Percentiles rank a stretch among this genome's conserved stretches.
phyloP scores from a whole-genome alignment of 192 early-diverging fungal genomes.

The Bifiguratus adelaidae region DNA sequence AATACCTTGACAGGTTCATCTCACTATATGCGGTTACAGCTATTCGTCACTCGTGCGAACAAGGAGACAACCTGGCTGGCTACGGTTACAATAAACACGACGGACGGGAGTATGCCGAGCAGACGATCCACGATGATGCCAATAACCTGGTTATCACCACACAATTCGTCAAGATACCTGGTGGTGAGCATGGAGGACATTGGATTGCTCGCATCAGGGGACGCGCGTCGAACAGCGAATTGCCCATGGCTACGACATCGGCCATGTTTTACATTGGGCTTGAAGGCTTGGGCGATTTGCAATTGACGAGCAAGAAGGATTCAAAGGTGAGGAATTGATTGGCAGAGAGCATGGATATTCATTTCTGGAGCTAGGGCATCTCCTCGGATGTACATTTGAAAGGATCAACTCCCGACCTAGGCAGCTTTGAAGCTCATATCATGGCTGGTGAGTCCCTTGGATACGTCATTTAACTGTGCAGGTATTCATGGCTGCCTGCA shows the following conservation, averaged over 20 bases:
- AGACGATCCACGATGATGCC: conserved; percentile 53
- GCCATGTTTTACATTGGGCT: conserved; percentile 72
- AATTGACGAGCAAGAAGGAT: conserved; percentile 22
- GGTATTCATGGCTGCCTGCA: background rate
- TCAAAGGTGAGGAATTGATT: conserved; percentile 3
- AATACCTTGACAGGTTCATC: background rate
- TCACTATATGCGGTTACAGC: conserved; percentile 23
- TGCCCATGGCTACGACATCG: conserved; percentile 24
- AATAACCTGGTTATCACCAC: conserved; percentile 60
- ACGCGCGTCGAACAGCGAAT: background rate
- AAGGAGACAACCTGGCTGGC: conserved; percentile 61
- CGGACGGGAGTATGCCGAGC: conserved; percentile 70
- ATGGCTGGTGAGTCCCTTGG: conserved; percentile 37
- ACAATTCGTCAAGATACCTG: conserved; percentile 62
- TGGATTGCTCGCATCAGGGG: conserved; percentile 75
- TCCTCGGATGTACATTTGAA: conserved; percentile 24
- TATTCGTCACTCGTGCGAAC: conserved; percentile 88
- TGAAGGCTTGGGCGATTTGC: conserved; percentile 57
- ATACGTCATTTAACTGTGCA: background rate
- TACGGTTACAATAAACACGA: conserved; percentile 87
- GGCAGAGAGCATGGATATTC: conserved; percentile 1
- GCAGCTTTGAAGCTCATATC: conserved; percentile 55
- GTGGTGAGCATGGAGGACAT: conserved; percentile 57
- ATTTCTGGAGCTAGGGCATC: conserved; percentile 7
- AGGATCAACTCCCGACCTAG: conserved; percentile 57